These are phyloP conservation scores for Diaporthe sp. DNA, from an alignment of 2,329 filamentous ascomycete species.

Conservation along the genomic window DNA sequence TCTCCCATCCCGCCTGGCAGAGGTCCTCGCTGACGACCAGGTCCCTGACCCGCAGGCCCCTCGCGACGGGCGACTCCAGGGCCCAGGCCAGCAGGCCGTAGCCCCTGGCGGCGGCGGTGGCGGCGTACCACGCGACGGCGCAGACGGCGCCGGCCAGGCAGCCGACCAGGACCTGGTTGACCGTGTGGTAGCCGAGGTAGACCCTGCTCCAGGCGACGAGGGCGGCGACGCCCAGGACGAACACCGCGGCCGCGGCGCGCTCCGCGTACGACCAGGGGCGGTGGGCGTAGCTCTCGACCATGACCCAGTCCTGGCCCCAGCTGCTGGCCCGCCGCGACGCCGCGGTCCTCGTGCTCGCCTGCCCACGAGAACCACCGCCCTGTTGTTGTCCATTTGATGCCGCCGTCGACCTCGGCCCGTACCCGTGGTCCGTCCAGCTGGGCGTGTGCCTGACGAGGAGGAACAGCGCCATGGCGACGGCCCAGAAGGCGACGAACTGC, in stretches of 20 bases:
- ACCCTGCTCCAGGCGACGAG: constrained; percentile 85
- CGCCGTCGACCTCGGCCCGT: constrained; percentile 12
- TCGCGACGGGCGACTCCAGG: constrained; percentile 75
- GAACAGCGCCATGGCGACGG: constrained; percentile 86
- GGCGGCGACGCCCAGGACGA: constrained; percentile 72
- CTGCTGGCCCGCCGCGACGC: background rate
- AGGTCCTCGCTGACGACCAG: constrained; percentile 90
- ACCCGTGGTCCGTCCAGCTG: constrained; percentile 49
- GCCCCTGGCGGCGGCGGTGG: constrained; percentile 76
- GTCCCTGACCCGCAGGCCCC: constrained; percentile 82
- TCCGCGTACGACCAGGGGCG: constrained; percentile 73
- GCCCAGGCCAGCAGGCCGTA: constrained; percentile 80
- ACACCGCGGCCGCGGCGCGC: constrained; percentile 67
- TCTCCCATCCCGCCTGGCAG: constrained; percentile 92
- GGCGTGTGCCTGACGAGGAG: constrained; percentile 84
- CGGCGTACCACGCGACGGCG: constrained; percentile 83
- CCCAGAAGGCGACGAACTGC: constrained; percentile 95
- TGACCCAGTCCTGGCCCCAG: constrained; percentile 41
- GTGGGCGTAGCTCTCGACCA: constrained; percentile 55
- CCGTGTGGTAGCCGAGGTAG: constrained; percentile 94
- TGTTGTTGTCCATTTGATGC: background rate
- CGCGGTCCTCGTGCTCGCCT: background rate
- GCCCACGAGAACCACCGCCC: background rate
- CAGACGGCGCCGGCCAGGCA: constrained; percentile 77
- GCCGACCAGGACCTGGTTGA: constrained; percentile 88